Conservation (phyloP, 495 filamentous ascomycete genomes). For the Aspergillus funiculosus region DNA sequence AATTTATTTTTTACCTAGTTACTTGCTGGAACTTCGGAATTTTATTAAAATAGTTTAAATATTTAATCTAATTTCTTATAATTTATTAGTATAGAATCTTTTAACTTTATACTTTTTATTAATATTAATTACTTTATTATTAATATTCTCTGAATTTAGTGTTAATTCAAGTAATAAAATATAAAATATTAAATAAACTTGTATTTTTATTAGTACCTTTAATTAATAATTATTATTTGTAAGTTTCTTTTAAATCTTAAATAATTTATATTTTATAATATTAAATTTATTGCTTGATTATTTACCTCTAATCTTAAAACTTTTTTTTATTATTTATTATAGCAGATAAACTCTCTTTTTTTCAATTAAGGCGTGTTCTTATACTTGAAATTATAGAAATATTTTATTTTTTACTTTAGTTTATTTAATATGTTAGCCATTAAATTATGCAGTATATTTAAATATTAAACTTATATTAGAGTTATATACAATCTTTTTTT, state of each 20-base stretch:
- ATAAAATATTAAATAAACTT: conserved; percentile 2
- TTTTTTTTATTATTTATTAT: conserved; percentile 5
- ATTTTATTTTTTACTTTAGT: not conserved
- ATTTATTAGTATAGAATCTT: not conserved
- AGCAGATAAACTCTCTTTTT: conserved; percentile 3
- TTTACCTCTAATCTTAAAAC: not conserved
- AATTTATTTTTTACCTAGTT: not conserved
- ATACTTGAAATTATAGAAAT: not conserved
- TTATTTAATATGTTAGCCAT: not conserved
- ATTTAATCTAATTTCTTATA: not conserved
- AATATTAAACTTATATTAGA: not conserved
- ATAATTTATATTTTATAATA: conserved; percentile 5
- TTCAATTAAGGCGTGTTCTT: not conserved
- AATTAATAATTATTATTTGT: conserved; percentile 10
- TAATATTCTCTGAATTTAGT: not conserved
- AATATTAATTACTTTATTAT: not conserved
- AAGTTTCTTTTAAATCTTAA: no score
- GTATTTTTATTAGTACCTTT: not conserved
- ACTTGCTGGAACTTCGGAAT: not conserved
- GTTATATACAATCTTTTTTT: conserved; percentile 1
- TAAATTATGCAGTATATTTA: not conserved
- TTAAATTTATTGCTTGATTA: conserved; percentile 5
- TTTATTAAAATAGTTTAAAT: not conserved
- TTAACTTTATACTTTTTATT: conserved; percentile 7
- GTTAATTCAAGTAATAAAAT: conserved; percentile 1